phyloP scores from a whole-genome alignment of 1,284 basidiomycete species.

The Nidula niveotomentosa region DNA sequence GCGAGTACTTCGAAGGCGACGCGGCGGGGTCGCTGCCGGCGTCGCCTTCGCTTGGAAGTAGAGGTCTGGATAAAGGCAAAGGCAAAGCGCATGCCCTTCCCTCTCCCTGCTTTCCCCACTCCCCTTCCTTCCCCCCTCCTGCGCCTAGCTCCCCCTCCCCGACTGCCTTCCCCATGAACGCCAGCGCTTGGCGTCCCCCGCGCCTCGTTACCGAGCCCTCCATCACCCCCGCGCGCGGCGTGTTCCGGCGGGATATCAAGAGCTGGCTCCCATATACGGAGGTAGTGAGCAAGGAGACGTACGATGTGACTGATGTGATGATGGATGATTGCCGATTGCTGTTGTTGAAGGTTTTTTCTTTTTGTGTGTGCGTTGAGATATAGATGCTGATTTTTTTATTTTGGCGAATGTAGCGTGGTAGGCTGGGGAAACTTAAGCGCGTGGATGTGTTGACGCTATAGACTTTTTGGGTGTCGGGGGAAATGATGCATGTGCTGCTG shows the following conservation, averaged over 20 bases:
- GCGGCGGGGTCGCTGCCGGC: neutral
- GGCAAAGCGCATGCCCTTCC: neutral
- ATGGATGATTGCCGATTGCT: constrained; percentile 50
- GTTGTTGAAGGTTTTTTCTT: constrained; percentile 37
- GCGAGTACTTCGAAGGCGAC: too few relatives aligned
- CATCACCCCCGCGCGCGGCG: constrained; percentile 36
- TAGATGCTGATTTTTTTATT: neutral
- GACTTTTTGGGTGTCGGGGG: neutral
- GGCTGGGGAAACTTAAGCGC: constrained; percentile 26
- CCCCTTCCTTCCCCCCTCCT: too few relatives aligned
- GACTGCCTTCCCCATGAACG: too few relatives aligned
- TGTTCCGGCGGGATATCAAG: constrained; percentile 42
- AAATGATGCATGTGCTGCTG: too few relatives aligned
- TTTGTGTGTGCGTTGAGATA: constrained; percentile 3
- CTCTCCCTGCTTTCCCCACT: too few relatives aligned
- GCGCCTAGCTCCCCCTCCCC: too few relatives aligned
- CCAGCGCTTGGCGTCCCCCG: constrained; percentile 20
- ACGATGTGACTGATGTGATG: constrained; percentile 51
- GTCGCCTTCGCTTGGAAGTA: neutral
- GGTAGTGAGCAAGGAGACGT: constrained; percentile 40
- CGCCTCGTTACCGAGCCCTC: constrained; percentile 37
- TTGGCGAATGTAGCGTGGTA: constrained; percentile 25
- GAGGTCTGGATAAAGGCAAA: neutral
- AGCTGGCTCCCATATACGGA: constrained; percentile 48
- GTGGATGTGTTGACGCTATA: constrained; percentile 39